phyloP scores from a whole-genome alignment of 371 early-diverging fungal genomes.

The Aphelidium insulamus region DNA sequence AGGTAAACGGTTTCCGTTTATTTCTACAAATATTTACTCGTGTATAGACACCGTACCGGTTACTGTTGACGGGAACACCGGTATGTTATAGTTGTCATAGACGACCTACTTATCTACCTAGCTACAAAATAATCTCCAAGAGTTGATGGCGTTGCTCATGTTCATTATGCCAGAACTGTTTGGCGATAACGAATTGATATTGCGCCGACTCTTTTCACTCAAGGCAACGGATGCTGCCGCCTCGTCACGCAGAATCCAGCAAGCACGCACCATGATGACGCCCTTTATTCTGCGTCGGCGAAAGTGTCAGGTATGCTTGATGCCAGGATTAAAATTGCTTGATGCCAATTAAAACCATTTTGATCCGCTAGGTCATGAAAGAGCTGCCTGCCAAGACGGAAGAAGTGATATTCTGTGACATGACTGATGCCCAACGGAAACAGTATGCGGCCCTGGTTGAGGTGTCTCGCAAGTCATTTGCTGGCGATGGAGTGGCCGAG shows the following conservation, averaged over 20 bases:
- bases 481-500: neutral
- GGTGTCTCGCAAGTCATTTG: constrained; percentile 3
- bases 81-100: neutral
- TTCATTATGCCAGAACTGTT: constrained; percentile 85
- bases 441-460: constrained; percentile 17
- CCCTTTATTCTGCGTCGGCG: constrained; percentile 55
- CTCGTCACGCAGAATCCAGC: constrained; percentile 25
- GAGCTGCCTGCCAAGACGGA: constrained; percentile 39
- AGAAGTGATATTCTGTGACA: constrained; percentile 17
- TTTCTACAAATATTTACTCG: constrained; percentile 8
- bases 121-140: constrained; percentile 74
- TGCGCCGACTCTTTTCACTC: constrained; percentile 26
- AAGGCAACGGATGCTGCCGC: constrained; percentile 8
- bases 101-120: constrained; percentile 16
- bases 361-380: constrained; percentile 16
- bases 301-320: constrained; percentile 41
- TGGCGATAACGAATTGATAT: constrained; percentile 25
- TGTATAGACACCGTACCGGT: constrained; percentile 42
- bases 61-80: constrained; percentile 49
- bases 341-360: no score
- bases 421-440: constrained; percentile 14
- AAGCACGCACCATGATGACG: constrained; percentile 48
- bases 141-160: constrained; percentile 54
- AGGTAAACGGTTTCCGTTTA: constrained; percentile 11
- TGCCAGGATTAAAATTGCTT: no score